Base-by-base conservation (phyloP, 768 basidiomycete genomes). In the Candolleomyces eurysporus region DNA sequence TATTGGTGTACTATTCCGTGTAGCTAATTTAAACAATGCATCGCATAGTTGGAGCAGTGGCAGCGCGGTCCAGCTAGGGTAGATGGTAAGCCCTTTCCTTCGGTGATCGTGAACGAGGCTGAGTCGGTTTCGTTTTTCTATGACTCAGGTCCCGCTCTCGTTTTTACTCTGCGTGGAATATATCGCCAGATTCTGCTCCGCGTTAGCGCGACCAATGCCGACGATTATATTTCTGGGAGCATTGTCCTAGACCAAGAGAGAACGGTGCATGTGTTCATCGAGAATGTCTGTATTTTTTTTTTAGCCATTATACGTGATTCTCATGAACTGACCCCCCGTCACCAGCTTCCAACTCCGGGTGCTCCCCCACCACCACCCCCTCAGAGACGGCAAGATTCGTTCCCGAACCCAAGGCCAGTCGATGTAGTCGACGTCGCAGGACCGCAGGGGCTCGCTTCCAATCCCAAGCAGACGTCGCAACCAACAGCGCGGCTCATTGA, bases 121-220 rank as follows among this genome's bases (percentile, higher is more conserved):
- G 26, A 26, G 58, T 36, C 14, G 49, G 2, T 26, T 26, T 26
- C 4, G 2, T 26, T 26, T 26, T 26, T 26, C 4, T 26, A 26
- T n/a, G n/a, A n/a, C 26, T 26, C 39, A 89, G 88, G 88, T n/a
- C 84, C 85, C 11, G 88, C 88, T 30, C 85, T 81, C 68, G 85
- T 86, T 31, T 91, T 83, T 64, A 84, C 84, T 2, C 73, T 84
- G 70, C 83, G 89, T 30, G 88, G 88, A 32, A 83, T 82, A 73
- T 91, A 86, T 70, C 79, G 84, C 55, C 89, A 91, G 66, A 78
- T 85, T 57, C 84, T 91, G 66, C 76, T 91, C 67, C 83, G 87
- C 32, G 79, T 91, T 30, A 77, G 81, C 9, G 76, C 78, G 32
- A 78, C 83, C 36, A 83, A 85, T 65, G 74, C 72, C 30, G 78